Base-by-base conservation (phyloP, 1,284 basidiomycete genomes). In the Fomitopsis palustris region DNA sequence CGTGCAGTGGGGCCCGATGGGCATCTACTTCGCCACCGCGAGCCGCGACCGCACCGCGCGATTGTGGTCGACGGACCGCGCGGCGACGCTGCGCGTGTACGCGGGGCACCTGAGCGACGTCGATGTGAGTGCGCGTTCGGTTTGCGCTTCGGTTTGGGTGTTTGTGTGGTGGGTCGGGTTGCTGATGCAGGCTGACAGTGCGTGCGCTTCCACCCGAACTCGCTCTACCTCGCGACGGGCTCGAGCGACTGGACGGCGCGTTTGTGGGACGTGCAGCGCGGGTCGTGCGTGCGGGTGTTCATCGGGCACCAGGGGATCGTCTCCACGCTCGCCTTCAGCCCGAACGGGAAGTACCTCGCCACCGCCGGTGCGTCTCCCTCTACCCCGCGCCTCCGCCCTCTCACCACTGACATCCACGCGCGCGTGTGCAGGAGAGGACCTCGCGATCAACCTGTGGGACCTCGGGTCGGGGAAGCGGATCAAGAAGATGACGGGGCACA, bases 241-340 rank as follows among this genome's bases (percentile, higher is more conserved):
- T 98, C 96, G 0, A 95, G 90, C 65, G 97, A 99, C 73, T 91
- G 93, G 81, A 96, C 96, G 5, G 94, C 95, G 62, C 86, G 97
- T 47, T 75, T 99, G 39, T 99, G 97, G 97, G 97, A 99, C 71
- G 93, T 98, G n/a, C 97, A 99, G 69, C 87, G 90, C 33, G 97
- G 97, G 5, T 83, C 88, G 3, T 97, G 95, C 72, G 88, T 99
- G 4, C 87, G 97, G 10, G 90, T 99, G 21, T 99, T 99, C 75
- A 87, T 97, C 35, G 97, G 96, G 0, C 97, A 99, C 72, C 92
- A 95, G 67, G 95, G 92, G 53, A 81, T 90, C 4, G 83, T 99
- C n/a, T 92, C 94, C 5, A 85, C 90, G 2, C 77, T 99, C 61
- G 92, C 93, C 4, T 85, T 98, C 68, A 95, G 92, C 67, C 95